Conservation (phyloP, 768 basidiomycete species). For the Amanita fuliginea region DNA sequence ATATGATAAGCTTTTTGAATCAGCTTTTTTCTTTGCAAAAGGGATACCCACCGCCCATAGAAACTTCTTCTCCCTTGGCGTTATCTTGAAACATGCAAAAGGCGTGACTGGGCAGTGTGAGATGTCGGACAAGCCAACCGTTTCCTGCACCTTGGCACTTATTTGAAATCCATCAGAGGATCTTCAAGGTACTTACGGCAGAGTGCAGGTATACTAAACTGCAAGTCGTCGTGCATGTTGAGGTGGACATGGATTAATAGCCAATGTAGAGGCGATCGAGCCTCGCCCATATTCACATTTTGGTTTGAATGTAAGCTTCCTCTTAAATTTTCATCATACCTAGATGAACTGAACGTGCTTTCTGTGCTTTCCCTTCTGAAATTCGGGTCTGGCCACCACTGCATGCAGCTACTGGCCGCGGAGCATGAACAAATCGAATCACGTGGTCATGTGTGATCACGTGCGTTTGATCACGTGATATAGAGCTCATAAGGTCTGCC, state of each 20-base stretch:
- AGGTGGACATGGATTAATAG: background rate
- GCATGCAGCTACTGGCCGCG: slow-evolving; percentile 61
- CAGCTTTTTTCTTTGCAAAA: no score
- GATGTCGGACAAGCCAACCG: slow-evolving; percentile 12
- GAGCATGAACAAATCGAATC: no score
- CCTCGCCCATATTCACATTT: slow-evolving; percentile 50
- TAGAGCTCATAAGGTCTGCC: background rate
- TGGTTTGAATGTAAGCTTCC: slow-evolving; percentile 62
- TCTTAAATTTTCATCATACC: slow-evolving; percentile 61
- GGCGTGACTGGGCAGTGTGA: background rate
- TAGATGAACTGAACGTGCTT: slow-evolving; percentile 76
- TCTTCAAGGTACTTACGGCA: slow-evolving; percentile 39
- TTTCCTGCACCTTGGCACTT: slow-evolving; percentile 38
- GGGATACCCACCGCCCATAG: no score
- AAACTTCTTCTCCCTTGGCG: no score
- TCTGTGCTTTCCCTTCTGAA: slow-evolving; percentile 71
- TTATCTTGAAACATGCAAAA: no score
- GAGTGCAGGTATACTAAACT: slow-evolving; percentile 34
- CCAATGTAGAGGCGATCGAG: slow-evolving; percentile 42
- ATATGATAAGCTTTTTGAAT: no score
- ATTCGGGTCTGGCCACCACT: slow-evolving; percentile 78
- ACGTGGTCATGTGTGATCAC: background rate
- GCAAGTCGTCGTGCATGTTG: slow-evolving; percentile 27
- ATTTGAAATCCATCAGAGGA: slow-evolving; percentile 38
- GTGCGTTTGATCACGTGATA: no score